Evolutionary conservation across 257 asterid species (phyloP), one percentile per base, ranked within the genome.

Genomic region (Capsicum rhomboideum): DNA sequence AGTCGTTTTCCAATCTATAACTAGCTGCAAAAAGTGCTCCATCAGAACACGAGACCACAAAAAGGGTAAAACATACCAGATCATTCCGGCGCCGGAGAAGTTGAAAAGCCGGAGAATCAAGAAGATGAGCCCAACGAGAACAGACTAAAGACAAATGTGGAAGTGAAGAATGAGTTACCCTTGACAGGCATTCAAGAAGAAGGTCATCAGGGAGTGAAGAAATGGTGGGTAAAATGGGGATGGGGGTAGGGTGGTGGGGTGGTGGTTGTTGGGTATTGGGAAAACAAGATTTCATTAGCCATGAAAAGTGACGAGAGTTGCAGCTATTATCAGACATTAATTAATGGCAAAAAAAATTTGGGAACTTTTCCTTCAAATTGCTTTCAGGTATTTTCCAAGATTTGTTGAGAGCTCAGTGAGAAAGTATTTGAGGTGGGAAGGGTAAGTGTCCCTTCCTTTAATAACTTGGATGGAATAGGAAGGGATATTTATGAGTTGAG

Each of bases 231-330:
- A 66, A n/a, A n/a, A 86, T 11, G 85, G 83, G 40, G 3, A 34
- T 42, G 87, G 87, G 42, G 85, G 87, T 34, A 72, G 85, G 81
- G 3, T 90, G 42, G 77, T 74, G 49, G 59, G 78, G 79, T 8
- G 89, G 89, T 18, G 74, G 84, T 63, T 86, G 94, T 83, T 87
- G 92, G 91, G 79, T 91, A 88, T 71, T 90, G 93, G 87, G 96
- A 91, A 95, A 94, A 72, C 98, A 95, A 72, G 97, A 94, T 92
- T 95, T 95, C 90, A 95, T 80, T 1, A 95, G 91, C 97, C 97
- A 94, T 89, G 97, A 92, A 83, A 95, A 91, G 83, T 91, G 98
- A 67, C 98, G 93, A 67, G 97, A 90, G 83, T 82, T 86, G 88
- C 98, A 93, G 66, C 92, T 90, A 34, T 34, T 34, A 49, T 93